Evolutionary conservation across 176 grass and related monocot genomes (phyloP).

Genomic region (Carex littledalei): DNA sequence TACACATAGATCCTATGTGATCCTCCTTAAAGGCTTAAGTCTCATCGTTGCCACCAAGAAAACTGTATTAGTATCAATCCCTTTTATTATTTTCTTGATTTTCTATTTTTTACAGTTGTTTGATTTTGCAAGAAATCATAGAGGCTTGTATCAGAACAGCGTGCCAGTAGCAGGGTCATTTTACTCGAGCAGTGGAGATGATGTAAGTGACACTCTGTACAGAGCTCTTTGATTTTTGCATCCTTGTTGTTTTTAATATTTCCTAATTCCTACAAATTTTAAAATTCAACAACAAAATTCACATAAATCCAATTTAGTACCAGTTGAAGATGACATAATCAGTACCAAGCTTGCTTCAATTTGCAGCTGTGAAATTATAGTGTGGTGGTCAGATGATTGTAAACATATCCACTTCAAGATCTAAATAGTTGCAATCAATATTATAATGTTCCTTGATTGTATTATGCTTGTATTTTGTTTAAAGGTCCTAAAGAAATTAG

Average conservation of each 20-base stretch:
- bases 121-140: slow-evolving; percentile 49
- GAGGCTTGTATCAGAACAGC: slow-evolving; percentile 61
- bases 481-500: background rate
- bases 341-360: background rate
- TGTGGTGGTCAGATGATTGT: background rate
- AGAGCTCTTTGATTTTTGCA: background rate
- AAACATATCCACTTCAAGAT: background rate
- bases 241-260: background rate
- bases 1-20: background rate
- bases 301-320: background rate
- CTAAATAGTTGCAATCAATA: background rate
- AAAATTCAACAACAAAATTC: background rate
- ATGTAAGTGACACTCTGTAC: slow-evolving; percentile 28
- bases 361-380: background rate
- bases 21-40: background rate
- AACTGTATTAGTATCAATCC: background rate
- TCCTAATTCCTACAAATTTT: background rate
- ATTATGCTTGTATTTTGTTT: background rate
- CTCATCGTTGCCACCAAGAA: background rate
- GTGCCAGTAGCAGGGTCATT: slow-evolving; percentile 32
- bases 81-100: background rate
- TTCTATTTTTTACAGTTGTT: slow-evolving; percentile 43
- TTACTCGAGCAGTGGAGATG: slow-evolving; percentile 62
- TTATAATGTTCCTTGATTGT: background rate
- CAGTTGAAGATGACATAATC: background rate